Evolutionary conservation across 139 green algal genomes (phyloP), one percentile per base, ranked within the genome.

Genomic region (Chlorella vulgaris): DNA sequence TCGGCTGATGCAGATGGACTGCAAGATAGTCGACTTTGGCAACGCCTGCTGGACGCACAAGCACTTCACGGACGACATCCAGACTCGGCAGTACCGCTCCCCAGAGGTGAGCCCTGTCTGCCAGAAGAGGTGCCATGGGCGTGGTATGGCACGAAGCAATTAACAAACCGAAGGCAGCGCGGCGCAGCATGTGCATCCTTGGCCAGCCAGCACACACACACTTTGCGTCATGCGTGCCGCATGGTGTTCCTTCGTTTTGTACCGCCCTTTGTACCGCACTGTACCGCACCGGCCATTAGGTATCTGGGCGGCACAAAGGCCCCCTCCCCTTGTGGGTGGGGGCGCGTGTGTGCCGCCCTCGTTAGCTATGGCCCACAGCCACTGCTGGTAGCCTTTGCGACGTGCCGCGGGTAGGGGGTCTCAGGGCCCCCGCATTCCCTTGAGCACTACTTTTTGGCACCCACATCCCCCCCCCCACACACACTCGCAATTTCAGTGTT

Each of bases 1-100:
- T 69, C 79, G 84, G 58, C 74, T 94, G 58, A 24, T 80, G n/a
- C 10, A 10, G 40, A 81, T 91, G 69, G 39, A 81, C 28, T 93
- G 88, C 84, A 98, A 98, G 88, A 92, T 99, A 13, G 96, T 99
- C 28, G 97, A 99, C 90, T 98, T 99, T 87, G 97, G 97, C 66
- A 99, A 99, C 86, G 97, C 96, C 7, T 99, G 97, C 92, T 99
- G 97, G 97, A 94, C 87, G 33, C 86, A 98, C 90, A 98, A 97
- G 84, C 94, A 99, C 78, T 99, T 99, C 91, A 99, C 97, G 4
- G 86, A 91, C n/a, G 97, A 99, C 88, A 97, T 99, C 39, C 97
- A 99, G 90, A 99, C 97, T 8, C 83, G 97, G 66, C 95, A 98
- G 88, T 99, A 99, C 83, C 90, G 97, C 66, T 97, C 84, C 21